These are phyloP conservation scores for Alternaria solani DNA, from an alignment of 2,329 filamentous ascomycete species.

Conservation along the genomic window DNA sequence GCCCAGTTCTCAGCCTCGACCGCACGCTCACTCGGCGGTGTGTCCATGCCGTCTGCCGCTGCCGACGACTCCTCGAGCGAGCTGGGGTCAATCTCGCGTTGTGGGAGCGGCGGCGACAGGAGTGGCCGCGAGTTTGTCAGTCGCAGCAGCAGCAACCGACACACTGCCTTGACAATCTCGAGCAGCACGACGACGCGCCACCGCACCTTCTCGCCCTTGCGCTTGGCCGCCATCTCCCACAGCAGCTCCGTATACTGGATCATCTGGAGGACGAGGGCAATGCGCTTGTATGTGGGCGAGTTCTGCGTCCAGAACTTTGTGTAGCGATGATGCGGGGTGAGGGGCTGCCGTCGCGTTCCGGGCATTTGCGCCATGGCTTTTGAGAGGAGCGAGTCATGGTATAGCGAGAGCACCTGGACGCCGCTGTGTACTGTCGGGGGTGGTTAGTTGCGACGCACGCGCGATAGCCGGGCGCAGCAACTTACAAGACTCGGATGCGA, in stretches of 20 bases:
- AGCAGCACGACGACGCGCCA: conserved; percentile 89
- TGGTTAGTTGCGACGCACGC: conserved; percentile 27
- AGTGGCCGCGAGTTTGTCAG: conserved; percentile 85
- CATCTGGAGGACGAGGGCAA: conserved; percentile 84
- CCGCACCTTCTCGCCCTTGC: conserved; percentile 78
- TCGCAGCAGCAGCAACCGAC: conserved; percentile 78
- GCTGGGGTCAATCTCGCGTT: conserved; percentile 79
- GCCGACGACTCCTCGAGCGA: conserved; percentile 61
- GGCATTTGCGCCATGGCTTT: conserved; percentile 67
- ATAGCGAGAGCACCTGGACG: conserved; percentile 88
- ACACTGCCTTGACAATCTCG: conserved; percentile 86
- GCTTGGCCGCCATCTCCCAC: conserved; percentile 97
- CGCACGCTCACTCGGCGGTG: conserved; percentile 50
- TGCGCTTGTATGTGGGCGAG: conserved; percentile 76
- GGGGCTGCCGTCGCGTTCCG: conserved; percentile 59
- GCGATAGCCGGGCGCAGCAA: conserved; percentile 19
- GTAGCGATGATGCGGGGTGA: conserved; percentile 68
- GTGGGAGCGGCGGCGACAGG: conserved; percentile 83
- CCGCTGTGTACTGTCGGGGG: conserved; percentile 72
- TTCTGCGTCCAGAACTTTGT: conserved; percentile 69
- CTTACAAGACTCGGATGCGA: conserved; percentile 85
- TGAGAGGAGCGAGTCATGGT: conserved; percentile 87
- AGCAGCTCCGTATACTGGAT: conserved; percentile 94
- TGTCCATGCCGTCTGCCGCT: conserved; percentile 58
- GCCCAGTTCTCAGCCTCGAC: conserved; percentile 69